These are phyloP conservation scores for Plasmodium gallinaceum DNA, from an alignment of 169 alveolate genomes.

Conservation along the genomic window DNA sequence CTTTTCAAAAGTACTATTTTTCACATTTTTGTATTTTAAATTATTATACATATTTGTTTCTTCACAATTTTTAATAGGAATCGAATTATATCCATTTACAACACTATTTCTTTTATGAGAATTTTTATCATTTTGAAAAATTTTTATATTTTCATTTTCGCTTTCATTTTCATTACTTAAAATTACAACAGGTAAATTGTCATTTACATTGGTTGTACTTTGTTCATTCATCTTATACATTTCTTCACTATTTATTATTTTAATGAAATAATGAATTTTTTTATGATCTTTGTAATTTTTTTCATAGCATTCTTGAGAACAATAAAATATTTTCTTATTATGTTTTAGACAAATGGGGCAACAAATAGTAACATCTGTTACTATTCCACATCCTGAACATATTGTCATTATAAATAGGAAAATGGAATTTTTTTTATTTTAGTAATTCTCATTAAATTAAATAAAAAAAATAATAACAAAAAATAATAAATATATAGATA, in stretches of 20 bases:
- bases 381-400: slow-evolving; percentile 75
- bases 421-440: not conserved
- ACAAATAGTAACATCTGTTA: slow-evolving; percentile 53
- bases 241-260: slow-evolving; percentile 34
- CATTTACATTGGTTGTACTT: not conserved
- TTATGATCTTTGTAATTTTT: slow-evolving; percentile 57
- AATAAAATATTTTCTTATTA: slow-evolving; percentile 61
- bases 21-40: slow-evolving; percentile 3
- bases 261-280: slow-evolving; percentile 57
- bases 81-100: not conserved
- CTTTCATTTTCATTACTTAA: slow-evolving; percentile 21
- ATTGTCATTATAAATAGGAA: slow-evolving; percentile 37
- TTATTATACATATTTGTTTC: slow-evolving; percentile 6
- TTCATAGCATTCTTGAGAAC: slow-evolving; percentile 73
- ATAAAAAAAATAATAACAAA: not conserved
- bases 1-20: slow-evolving; percentile 37
- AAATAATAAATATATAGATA: slow-evolving; percentile 1
- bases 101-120: not conserved
- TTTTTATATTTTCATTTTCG: not conserved
- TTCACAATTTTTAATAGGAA: not conserved
- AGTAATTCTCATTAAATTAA: not conserved
- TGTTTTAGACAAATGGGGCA: slow-evolving; percentile 67
- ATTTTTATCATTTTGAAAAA: not conserved
- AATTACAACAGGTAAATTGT: slow-evolving; percentile 43
- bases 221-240: slow-evolving; percentile 6